Evolutionary conservation across 441 rosid species (phyloP), one percentile per base, ranked within the genome.

Genomic region (Bocquillonia castaneifolia): DNA sequence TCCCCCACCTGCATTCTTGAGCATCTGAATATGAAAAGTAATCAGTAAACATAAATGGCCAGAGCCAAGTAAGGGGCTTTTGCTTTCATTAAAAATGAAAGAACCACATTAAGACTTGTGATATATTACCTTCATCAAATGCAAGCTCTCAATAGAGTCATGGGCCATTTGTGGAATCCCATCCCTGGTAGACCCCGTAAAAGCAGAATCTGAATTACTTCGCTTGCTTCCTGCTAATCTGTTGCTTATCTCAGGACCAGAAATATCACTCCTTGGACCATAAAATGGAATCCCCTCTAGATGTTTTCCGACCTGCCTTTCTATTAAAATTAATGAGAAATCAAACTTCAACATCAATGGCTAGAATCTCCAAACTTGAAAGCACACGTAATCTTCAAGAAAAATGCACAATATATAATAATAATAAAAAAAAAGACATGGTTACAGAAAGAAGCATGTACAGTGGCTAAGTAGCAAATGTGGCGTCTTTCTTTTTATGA

Each of bases 281-380:
- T 86, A 89, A 81, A 73, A 83, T 28, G 92, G 97, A 78, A 88
- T 81, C 25, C 96, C 97, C 77, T 89, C 93, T 18, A 89, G 89
- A 80, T 88, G 92, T 79, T 73, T 88, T 34, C 82, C 80, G 34
- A 64, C 80, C 79, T 86, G 87, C 74, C 85, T 86, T 82, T 89
- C 90, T 74, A 81, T 72, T 65, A 66, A 53, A 71, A 71, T 66
- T 36, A 60, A 78, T 64, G 75, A 73, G 72, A 63, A 72, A 75
- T 64, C 59, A 74, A 70, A 80, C 53, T 64, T 50, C 22, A 59
- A 67, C n/a, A 55, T 44, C 59, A 64, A 39, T 22, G 25, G 58
- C 55, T 37, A 66, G 31, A 62, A 45, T 60, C 37, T 51, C n/a
- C 29, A 71, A 53, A 34, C 20, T n/a, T 51, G 8, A 36, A 42